phyloP scores from a whole-genome alignment of 73 alveolate species.

The Paramecium primaurelia region DNA sequence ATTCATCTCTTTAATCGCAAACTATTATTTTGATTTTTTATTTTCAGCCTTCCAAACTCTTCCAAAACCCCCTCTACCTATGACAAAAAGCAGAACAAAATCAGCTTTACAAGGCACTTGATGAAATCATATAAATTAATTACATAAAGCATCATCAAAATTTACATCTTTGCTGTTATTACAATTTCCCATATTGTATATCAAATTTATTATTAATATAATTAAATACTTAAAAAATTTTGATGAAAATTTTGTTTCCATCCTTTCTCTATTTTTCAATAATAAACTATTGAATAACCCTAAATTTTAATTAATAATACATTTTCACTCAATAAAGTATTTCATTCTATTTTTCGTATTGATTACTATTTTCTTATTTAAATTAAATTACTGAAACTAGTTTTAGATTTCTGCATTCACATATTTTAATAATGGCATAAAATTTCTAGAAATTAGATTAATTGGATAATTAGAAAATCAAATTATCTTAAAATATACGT shows the following conservation, averaged over 20 bases:
- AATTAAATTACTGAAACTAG: too few species aligned
- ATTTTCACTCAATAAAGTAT: too few species aligned
- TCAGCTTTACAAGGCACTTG: not conserved
- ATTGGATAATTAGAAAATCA: too few species aligned
- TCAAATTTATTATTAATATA: not conserved
- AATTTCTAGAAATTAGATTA: too few species aligned
- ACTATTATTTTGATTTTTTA: conserved; percentile 49
- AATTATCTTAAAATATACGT: too few species aligned
- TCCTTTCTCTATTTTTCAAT: not conserved
- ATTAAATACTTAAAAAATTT: not conserved
- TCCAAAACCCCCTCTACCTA: conserved; percentile 72
- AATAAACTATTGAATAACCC: not conserved
- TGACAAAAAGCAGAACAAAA: conserved; percentile 43
- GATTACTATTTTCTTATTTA: not conserved
- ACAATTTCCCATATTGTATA: not conserved
- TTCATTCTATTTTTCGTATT: too few species aligned
- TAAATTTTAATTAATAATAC: too few species aligned
- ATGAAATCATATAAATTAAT: not conserved
- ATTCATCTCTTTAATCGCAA: conserved; percentile 86
- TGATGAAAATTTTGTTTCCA: not conserved
- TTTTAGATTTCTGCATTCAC: too few species aligned
- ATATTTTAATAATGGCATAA: too few species aligned
- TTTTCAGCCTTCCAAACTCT: conserved; percentile 57
- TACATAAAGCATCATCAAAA: not conserved
- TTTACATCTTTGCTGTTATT: conserved; percentile 34